Evolutionary conservation across 345 rosid genomes (phyloP).

Genomic region (Pelargonium nanum): DNA sequence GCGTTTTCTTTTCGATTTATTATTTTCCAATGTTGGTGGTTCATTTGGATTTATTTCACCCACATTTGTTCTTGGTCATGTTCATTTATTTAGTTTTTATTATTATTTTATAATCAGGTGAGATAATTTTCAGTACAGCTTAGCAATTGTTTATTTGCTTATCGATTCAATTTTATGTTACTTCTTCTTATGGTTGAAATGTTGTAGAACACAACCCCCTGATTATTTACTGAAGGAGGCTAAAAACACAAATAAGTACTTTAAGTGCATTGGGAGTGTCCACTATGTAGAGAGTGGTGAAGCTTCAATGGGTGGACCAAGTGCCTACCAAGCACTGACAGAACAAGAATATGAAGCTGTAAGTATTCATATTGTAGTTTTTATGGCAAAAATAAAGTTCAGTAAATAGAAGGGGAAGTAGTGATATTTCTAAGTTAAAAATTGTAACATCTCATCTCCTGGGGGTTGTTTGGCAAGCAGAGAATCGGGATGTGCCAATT

Average conservation of each 20-base stretch:
- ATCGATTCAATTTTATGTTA: slow-evolving; percentile 7
- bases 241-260: slow-evolving; percentile 75
- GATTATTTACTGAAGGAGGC: slow-evolving; percentile 93
- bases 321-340: slow-evolving; percentile 66
- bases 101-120: neutral
- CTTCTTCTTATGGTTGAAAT: slow-evolving; percentile 25
- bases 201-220: slow-evolving; percentile 85
- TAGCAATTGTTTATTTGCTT: neutral
- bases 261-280: slow-evolving; percentile 82
- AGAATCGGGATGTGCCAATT: neutral
- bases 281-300: slow-evolving; percentile 55
- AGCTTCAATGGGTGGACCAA: slow-evolving; percentile 41
- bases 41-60: neutral
- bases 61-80: neutral
- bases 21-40: too few relatives aligned
- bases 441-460: neutral
- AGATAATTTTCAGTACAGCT: neutral
- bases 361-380: slow-evolving; percentile 27
- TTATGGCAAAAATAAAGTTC: neutral
- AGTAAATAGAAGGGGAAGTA: neutral
- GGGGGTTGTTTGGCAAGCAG: neutral
- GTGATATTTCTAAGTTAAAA: neutral
- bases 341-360: slow-evolving; percentile 91
- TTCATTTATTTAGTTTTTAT: too few relatives aligned
- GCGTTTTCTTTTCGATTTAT: neutral